Percentiles rank a stretch among this genome's conserved stretches.
These are phyloP conservation scores for Agarophyton chilense DNA, from an alignment of 23 red algal species.

Conservation along the genomic window DNA sequence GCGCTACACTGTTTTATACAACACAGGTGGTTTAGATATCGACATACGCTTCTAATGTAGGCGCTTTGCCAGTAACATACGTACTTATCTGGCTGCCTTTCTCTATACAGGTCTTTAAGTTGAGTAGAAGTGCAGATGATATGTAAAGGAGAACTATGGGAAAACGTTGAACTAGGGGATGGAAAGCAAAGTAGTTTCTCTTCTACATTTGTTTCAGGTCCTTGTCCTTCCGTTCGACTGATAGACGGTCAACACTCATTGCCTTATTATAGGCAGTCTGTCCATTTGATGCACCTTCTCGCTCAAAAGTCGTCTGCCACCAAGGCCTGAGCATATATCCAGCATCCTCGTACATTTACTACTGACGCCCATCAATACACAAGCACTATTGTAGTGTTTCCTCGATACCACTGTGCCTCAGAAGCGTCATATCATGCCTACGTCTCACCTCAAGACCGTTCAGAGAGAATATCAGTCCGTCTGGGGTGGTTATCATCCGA, in stretches of 20 bases:
- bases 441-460: neutral
- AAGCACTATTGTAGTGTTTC: neutral
- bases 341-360: constrained; percentile 22
- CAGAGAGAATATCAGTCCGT: constrained; percentile 29
- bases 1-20: too few species aligned
- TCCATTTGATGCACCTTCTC: neutral
- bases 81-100: too few species aligned
- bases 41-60: too few species aligned
- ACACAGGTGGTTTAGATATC: too few species aligned
- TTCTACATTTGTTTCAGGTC: constrained; percentile 51
- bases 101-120: too few species aligned
- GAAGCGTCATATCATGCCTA: constrained; percentile 40
- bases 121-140: too few species aligned
- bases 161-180: too few species aligned
- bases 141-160: too few species aligned
- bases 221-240: constrained; percentile 28
- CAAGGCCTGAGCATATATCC: constrained; percentile 10
- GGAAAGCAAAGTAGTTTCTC: too few species aligned
- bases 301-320: neutral
- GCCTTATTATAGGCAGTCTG: neutral
- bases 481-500: constrained; percentile 34
- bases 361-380: neutral
- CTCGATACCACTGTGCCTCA: neutral
- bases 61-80: too few species aligned
- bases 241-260: neutral